These are phyloP conservation scores for Rhodotorula sp. DNA, from an alignment of 1,284 basidiomycete species.

Conservation along the genomic window DNA sequence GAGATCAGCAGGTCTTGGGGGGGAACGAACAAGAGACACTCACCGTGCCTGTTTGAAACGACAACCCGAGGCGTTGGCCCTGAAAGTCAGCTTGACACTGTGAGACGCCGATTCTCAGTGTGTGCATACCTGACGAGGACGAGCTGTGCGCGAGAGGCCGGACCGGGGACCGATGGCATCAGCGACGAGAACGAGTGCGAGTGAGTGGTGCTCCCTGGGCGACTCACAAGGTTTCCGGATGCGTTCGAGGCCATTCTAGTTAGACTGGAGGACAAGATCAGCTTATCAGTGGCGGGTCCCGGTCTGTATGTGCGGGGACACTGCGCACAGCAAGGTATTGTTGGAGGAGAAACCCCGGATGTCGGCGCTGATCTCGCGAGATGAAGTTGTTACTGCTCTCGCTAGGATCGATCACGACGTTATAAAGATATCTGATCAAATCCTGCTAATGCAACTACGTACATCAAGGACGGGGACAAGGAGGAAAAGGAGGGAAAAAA, in stretches of 20 bases:
- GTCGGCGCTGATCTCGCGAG: too few species aligned
- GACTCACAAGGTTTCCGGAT: background rate
- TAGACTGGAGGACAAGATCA: background rate
- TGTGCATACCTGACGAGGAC: slow-evolving; percentile 34
- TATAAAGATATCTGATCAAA: too few species aligned
- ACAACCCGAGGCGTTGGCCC: too few species aligned
- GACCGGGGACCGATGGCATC: slow-evolving; percentile 1
- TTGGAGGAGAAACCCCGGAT: too few species aligned
- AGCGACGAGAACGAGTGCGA: background rate
- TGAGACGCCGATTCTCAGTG: too few species aligned
- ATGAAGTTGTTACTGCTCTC: too few species aligned
- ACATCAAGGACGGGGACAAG: too few species aligned
- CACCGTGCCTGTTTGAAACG: slow-evolving; percentile 2
- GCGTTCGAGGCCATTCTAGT: background rate
- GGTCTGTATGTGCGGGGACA: background rate
- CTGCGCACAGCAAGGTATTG: too few species aligned
- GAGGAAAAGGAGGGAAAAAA: too few species aligned
- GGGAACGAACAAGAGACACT: background rate
- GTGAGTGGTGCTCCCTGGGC: background rate
- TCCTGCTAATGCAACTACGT: too few species aligned
- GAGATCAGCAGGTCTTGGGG: background rate
- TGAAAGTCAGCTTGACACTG: too few species aligned
- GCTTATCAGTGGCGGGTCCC: background rate
- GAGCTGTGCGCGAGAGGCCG: slow-evolving; percentile 16
- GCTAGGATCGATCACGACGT: too few species aligned